Conservation (phyloP, 176 grass and related monocot genomes). For the Zea luxurians region DNA sequence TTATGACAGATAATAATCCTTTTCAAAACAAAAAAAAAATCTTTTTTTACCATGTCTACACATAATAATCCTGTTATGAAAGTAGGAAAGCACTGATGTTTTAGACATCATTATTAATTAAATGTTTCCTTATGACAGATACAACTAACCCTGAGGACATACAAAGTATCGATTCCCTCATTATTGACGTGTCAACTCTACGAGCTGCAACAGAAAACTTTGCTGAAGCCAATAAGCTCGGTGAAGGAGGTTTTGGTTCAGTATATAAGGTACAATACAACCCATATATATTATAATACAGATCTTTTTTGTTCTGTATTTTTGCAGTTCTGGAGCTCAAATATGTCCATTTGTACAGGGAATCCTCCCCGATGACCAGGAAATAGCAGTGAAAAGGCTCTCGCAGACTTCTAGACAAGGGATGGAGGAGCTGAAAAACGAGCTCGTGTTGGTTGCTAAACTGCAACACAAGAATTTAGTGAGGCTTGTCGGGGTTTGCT, state of each 20-base stretch:
- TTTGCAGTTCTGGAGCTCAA: neutral
- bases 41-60: neutral
- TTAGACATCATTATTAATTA: slow-evolving; percentile 9
- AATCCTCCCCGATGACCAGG: slow-evolving; percentile 44
- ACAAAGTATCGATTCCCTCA: slow-evolving; percentile 33
- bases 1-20: too few relatives aligned
- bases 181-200: slow-evolving; percentile 49
- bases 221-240: slow-evolving; percentile 54
- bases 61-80: neutral
- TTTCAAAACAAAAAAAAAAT: too few relatives aligned
- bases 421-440: slow-evolving; percentile 61
- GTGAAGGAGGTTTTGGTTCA: slow-evolving; percentile 61
- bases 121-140: slow-evolving; percentile 18
- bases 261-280: slow-evolving; percentile 56
- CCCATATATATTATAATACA: too few relatives aligned
- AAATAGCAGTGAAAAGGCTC: slow-evolving; percentile 61
- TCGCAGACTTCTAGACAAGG: slow-evolving; percentile 69
- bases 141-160: slow-evolving; percentile 30
- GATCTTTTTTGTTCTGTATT: neutral
- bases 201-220: slow-evolving; percentile 48
- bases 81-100: neutral
- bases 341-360: slow-evolving; percentile 46
- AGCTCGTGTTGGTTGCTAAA: slow-evolving; percentile 70
- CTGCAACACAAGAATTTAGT: slow-evolving; percentile 87
- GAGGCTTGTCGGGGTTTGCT: slow-evolving; percentile 68